Conservation (phyloP, 306 rosid genomes). For the Inga laurina region DNA sequence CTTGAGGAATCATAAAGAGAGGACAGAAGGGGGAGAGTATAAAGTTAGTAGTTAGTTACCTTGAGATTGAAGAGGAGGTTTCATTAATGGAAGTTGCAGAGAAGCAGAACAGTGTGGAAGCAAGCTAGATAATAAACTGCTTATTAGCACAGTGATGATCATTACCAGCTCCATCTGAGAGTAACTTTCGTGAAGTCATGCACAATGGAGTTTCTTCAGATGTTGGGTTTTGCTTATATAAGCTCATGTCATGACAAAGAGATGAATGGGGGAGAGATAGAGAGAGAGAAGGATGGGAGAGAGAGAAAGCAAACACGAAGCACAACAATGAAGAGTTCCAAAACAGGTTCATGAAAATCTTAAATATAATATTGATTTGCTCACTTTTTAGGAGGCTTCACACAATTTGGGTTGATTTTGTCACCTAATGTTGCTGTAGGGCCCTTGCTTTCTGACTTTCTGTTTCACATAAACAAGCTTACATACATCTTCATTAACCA, state of each 20-base stretch:
- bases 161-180: slow-evolving; percentile 38
- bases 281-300: not conserved
- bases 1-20: not conserved
- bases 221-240: slow-evolving; percentile 38
- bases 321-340: slow-evolving; percentile 69
- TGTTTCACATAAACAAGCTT: slow-evolving; percentile 18
- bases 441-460: slow-evolving; percentile 33
- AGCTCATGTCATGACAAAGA: slow-evolving; percentile 11
- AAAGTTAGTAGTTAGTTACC: slow-evolving; percentile 31
- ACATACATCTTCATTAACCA: not conserved
- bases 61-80: slow-evolving; percentile 33
- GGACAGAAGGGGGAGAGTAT: not conserved
- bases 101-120: slow-evolving; percentile 43
- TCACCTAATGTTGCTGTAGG: slow-evolving; percentile 50
- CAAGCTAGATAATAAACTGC: slow-evolving; percentile 40
- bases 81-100: slow-evolving; percentile 36
- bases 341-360: slow-evolving; percentile 40
- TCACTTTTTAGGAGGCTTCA: slow-evolving; percentile 49
- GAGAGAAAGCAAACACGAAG: slow-evolving; percentile 10
- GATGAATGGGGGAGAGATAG: not conserved
- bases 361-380: slow-evolving; percentile 28
- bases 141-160: slow-evolving; percentile 30
- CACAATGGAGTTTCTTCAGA: slow-evolving; percentile 11
- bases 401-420: slow-evolving; percentile 53
- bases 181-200: not conserved